These are phyloP conservation scores for Sphaerobolus stellatus DNA, from an alignment of 1,284 basidiomycete genomes.

Conservation along the genomic window DNA sequence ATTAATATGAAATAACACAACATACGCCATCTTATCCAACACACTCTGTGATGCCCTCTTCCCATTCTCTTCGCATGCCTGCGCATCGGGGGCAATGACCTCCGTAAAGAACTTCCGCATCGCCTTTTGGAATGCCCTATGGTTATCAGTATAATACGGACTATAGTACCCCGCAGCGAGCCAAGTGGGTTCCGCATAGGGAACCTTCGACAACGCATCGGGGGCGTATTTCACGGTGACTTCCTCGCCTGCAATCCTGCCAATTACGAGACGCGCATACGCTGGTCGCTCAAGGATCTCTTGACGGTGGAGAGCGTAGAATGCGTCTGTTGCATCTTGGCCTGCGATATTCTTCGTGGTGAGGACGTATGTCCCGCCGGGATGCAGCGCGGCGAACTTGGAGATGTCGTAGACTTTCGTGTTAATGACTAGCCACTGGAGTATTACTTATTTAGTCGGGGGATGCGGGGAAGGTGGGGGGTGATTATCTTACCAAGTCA, in stretches of 20 bases:
- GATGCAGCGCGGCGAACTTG: slow-evolving; percentile 64
- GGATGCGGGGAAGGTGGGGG: background rate
- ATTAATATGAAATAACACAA: slow-evolving; percentile 8
- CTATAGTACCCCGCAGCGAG: slow-evolving; percentile 75
- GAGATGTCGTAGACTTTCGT: slow-evolving; percentile 66
- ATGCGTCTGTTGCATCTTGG: slow-evolving; percentile 82
- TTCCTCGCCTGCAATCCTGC: slow-evolving; percentile 65
- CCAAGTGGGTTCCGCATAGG: slow-evolving; percentile 85
- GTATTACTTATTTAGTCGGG: slow-evolving; percentile 2
- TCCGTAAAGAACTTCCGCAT: slow-evolving; percentile 64
- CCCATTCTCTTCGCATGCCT: slow-evolving; percentile 74
- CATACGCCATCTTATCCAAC: slow-evolving; percentile 70
- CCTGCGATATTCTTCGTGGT: slow-evolving; percentile 47
- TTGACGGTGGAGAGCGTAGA: slow-evolving; percentile 80
- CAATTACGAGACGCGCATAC: slow-evolving; percentile 70
- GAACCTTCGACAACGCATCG: slow-evolving; percentile 69
- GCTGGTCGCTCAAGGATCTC: slow-evolving; percentile 77
- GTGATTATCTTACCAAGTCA: slow-evolving; percentile 54
- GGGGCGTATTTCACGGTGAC: slow-evolving; percentile 51
- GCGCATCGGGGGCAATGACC: slow-evolving; percentile 63
- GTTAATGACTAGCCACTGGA: slow-evolving; percentile 65
- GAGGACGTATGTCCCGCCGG: slow-evolving; percentile 64
- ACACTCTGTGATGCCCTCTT: slow-evolving; percentile 67
- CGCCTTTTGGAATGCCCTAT: slow-evolving; percentile 64
- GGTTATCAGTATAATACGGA: slow-evolving; percentile 78